A percentile compares a stretch with the other conserved stretches of the same genome.
phyloP scores from a whole-genome alignment of 441 rosid genomes.

The Lepidium campestre region DNA sequence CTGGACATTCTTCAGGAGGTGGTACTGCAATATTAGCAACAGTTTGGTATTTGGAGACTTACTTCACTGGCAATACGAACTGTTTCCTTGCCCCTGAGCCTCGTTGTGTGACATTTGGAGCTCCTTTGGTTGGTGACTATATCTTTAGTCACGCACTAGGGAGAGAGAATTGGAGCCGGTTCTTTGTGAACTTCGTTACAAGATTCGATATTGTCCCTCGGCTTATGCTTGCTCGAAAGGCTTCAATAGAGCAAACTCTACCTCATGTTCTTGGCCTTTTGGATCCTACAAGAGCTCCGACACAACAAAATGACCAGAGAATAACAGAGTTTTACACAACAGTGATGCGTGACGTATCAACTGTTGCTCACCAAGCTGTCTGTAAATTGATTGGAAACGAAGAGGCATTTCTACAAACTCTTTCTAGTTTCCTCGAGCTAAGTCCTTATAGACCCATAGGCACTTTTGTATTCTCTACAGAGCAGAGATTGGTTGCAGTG shows the following conservation, averaged over 20 bases:
- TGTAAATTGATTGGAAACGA: slow-evolving; percentile 56
- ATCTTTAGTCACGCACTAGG: slow-evolving; percentile 61
- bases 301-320: slow-evolving; percentile 1
- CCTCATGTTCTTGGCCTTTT: slow-evolving; percentile 32
- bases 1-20: slow-evolving; percentile 89
- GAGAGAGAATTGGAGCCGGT: slow-evolving; percentile 68
- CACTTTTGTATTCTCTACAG: slow-evolving; percentile 54
- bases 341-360: slow-evolving; percentile 48
- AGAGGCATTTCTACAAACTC: slow-evolving; percentile 47
- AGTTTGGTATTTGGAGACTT: slow-evolving; percentile 52
- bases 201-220: slow-evolving; percentile 72
- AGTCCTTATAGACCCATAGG: slow-evolving; percentile 84
- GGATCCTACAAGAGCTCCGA: slow-evolving; percentile 1
- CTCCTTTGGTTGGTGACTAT: slow-evolving; percentile 68
- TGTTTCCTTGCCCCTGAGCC: slow-evolving; percentile 14
- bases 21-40: slow-evolving; percentile 71
- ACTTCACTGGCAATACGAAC: background rate
- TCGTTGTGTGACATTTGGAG: slow-evolving; percentile 71
- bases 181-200: slow-evolving; percentile 58
- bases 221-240: slow-evolving; percentile 48
- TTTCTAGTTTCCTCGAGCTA: slow-evolving; percentile 46
- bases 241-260: slow-evolving; percentile 29
- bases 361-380: slow-evolving; percentile 47
- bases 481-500: slow-evolving; percentile 38
- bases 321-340: slow-evolving; percentile 24